Evolutionary conservation across 129 eudicot species (phyloP).

Genomic region (Tagetes erecta): DNA sequence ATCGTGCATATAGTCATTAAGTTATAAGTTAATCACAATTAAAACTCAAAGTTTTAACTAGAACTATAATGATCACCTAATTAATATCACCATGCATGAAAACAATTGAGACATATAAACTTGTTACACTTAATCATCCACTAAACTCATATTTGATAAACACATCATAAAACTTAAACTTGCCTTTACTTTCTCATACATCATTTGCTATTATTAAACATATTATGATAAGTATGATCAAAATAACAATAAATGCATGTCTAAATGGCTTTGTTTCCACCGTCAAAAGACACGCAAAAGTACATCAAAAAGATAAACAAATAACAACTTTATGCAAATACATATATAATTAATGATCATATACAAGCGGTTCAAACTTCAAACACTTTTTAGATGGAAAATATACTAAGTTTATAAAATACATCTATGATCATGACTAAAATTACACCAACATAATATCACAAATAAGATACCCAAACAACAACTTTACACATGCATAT

Average conservation of each 20-base stretch:
- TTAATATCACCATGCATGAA: too few relatives aligned
- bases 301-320: not conserved
- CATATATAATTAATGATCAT: not conserved
- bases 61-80: not conserved
- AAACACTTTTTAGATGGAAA: too few relatives aligned
- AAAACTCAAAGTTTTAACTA: slow-evolving; percentile 4
- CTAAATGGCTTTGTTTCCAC: not conserved
- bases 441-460: too few relatives aligned
- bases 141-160: not conserved
- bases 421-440: not conserved
- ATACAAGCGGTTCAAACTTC: not conserved
- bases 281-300: not conserved
- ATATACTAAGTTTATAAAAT: too few relatives aligned
- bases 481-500: not conserved
- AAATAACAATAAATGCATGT: not conserved
- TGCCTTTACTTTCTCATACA: slow-evolving; percentile 15
- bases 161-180: not conserved
- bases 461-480: not conserved
- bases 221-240: slow-evolving; percentile 13
- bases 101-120: too few relatives aligned
- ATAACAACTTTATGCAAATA: not conserved
- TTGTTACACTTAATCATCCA: slow-evolving; percentile 1
- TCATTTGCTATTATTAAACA: not conserved
- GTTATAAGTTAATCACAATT: not conserved
- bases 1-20: too few relatives aligned